These are phyloP conservation scores for Cenchrus purpureus DNA, from an alignment of 176 grass and related monocot genomes.

Conservation along the genomic window DNA sequence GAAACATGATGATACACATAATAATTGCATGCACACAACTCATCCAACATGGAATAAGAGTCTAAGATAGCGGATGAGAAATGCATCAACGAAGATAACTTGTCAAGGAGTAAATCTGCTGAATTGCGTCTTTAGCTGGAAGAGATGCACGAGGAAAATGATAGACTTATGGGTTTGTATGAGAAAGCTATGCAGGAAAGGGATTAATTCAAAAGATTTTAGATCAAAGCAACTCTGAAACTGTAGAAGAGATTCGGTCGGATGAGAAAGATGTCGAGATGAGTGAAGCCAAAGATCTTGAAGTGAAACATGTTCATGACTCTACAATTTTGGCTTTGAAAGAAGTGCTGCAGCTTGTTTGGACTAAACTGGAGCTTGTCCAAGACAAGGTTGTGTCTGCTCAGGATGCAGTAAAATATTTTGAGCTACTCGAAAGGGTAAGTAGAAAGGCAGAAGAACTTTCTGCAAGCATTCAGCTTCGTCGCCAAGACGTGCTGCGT, in stretches of 20 bases:
- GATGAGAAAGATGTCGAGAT: conserved; percentile 47
- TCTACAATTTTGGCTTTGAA: conserved; percentile 44
- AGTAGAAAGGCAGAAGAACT: conserved; percentile 64
- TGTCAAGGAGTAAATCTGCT: conserved; percentile 35
- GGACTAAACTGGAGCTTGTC: conserved; percentile 66
- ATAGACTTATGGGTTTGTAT: conserved; percentile 90
- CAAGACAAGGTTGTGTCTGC: conserved; percentile 64
- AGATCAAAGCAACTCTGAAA: conserved; percentile 46
- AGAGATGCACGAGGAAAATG: conserved; percentile 97
- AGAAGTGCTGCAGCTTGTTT: conserved; percentile 59
- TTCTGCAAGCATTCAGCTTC: conserved; percentile 53
- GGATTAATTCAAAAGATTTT: conserved; percentile 74
- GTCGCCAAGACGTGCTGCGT: conserved; percentile 37
- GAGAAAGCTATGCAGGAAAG: conserved; percentile 97
- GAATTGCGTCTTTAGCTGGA: conserved; percentile 73
- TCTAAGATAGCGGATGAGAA: conserved; percentile 29
- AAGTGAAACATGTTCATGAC: conserved; percentile 40
- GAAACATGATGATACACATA: conserved; percentile 33
- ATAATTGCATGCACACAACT: conserved; percentile 30
- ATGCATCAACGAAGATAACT: conserved; percentile 29
- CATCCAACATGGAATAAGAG: conserved; percentile 19
- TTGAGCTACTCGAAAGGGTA: conserved; percentile 61
- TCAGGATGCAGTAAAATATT: conserved; percentile 58
- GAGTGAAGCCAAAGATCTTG: conserved; percentile 35
- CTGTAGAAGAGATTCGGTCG: conserved; percentile 40